Conservation (phyloP, 371 early-diverging fungal genomes). For the Mortierella sp. region DNA sequence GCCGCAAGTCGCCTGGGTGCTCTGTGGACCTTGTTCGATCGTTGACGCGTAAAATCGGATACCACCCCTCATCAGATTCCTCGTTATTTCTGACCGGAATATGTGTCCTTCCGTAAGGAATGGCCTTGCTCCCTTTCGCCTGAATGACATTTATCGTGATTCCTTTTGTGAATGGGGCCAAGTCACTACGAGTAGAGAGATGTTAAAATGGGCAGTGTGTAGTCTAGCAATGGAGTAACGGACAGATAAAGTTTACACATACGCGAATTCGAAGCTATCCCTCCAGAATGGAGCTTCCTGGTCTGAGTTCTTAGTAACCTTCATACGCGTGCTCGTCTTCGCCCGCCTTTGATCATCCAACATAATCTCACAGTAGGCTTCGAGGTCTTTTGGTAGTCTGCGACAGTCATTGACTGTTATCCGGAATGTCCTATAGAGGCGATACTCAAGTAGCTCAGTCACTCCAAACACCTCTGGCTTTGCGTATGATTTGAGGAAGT, state of each 20-base stretch:
- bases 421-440: constrained; percentile 64
- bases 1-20: constrained; percentile 66
- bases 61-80: constrained; percentile 62
- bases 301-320: constrained; percentile 27
- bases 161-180: constrained; percentile 59
- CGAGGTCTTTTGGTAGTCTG: constrained; percentile 57
- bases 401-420: constrained; percentile 65
- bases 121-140: constrained; percentile 56
- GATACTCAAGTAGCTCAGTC: constrained; percentile 53
- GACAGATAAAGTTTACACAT: constrained; percentile 10
- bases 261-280: constrained; percentile 63
- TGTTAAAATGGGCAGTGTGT: background rate
- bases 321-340: constrained; percentile 59
- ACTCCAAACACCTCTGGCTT: constrained; percentile 52
- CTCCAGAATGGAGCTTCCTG: constrained; percentile 60
- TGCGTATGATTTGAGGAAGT: constrained; percentile 61
- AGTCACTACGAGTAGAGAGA: constrained; percentile 52
- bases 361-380: constrained; percentile 62
- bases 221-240: background rate
- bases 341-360: constrained; percentile 68
- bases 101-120: constrained; percentile 55
- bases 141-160: constrained; percentile 64
- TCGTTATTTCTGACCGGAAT: constrained; percentile 38
- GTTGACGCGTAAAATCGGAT: constrained; percentile 59
- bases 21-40: constrained; percentile 45